A percentile compares a stretch with the other conserved stretches of the same genome.
phyloP scores from a whole-genome alignment of 2,329 filamentous ascomycete genomes.

The Trichoderma sp. region DNA sequence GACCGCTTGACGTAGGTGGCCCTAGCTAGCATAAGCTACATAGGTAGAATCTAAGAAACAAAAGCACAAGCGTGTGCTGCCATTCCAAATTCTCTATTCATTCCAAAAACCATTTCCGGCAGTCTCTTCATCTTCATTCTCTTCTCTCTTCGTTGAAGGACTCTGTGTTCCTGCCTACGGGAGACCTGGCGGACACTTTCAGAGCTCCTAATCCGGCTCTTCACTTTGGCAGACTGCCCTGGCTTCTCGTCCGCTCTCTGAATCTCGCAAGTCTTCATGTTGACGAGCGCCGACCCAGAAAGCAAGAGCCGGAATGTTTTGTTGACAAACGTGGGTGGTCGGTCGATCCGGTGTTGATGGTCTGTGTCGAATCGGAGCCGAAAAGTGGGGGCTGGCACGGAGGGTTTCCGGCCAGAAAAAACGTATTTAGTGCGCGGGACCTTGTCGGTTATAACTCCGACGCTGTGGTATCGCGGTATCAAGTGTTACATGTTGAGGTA shows the following conservation, averaged over 20 bases:
- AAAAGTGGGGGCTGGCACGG: conserved; percentile 13
- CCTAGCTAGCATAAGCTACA: background rate
- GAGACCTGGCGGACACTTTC: conserved; percentile 27
- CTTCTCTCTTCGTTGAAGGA: background rate
- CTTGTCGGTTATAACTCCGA: background rate
- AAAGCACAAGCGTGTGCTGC: background rate
- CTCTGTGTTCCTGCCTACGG: conserved; percentile 25
- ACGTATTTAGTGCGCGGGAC: conserved; percentile 11
- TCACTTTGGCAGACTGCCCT: background rate
- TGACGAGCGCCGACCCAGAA: background rate
- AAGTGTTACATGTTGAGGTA: background rate
- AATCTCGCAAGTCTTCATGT: background rate
- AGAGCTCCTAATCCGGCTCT: background rate
- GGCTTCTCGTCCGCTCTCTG: background rate
- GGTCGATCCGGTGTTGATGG: conserved; percentile 1
- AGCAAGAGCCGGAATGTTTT: background rate
- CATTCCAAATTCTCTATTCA: background rate
- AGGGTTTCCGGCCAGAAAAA: conserved; percentile 11
- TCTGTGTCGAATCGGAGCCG: conserved; percentile 9
- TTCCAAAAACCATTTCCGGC: background rate
- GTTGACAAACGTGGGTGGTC: conserved; percentile 14
- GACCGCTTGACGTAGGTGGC: background rate
- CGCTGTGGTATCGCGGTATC: background rate
- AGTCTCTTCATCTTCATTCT: too few species aligned
- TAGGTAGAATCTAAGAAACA: background rate